These are phyloP conservation scores for Candida qinlingensis DNA, from an alignment of 805 yeast species.

Conservation along the genomic window DNA sequence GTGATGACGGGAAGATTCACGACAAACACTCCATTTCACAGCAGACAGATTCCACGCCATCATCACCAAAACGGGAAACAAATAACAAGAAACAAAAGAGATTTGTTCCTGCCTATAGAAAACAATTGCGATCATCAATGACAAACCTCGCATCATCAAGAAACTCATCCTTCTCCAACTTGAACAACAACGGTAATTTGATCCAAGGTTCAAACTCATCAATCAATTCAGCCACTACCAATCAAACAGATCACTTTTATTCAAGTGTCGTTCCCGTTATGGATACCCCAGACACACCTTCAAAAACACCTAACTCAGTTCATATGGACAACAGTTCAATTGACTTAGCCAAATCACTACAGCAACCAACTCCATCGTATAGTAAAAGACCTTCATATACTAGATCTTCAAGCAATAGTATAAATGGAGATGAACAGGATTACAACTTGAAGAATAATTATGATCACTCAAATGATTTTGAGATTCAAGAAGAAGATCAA, in stretches of 20 bases:
- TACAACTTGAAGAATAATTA: constrained; percentile 31
- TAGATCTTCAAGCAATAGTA: constrained; percentile 13
- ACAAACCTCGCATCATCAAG: constrained; percentile 18
- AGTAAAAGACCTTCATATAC: constrained; percentile 12
- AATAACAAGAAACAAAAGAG: constrained; percentile 11
- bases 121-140: constrained; percentile 26
- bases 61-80: constrained; percentile 4
- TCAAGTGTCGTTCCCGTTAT: constrained; percentile 22
- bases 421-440: constrained; percentile 14
- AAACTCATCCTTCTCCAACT: constrained; percentile 19
- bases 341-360: constrained; percentile 23
- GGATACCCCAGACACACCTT: constrained; percentile 13
- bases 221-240: constrained; percentile 20
- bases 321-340: constrained; percentile 7
- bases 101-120: constrained; percentile 35
- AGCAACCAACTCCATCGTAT: constrained; percentile 23
- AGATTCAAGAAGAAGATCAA: constrained; percentile 39
- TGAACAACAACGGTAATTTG: constrained; percentile 12
- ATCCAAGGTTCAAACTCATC: constrained; percentile 20
- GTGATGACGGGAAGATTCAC: constrained; percentile 8
- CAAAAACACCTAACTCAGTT: constrained; percentile 5
- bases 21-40: not conserved
- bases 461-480: constrained; percentile 25
- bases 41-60: constrained; percentile 2
- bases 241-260: constrained; percentile 24